Evolutionary conservation across 2,329 filamentous ascomycete genomes (phyloP).

Genomic region (Aspergillus ruber): DNA sequence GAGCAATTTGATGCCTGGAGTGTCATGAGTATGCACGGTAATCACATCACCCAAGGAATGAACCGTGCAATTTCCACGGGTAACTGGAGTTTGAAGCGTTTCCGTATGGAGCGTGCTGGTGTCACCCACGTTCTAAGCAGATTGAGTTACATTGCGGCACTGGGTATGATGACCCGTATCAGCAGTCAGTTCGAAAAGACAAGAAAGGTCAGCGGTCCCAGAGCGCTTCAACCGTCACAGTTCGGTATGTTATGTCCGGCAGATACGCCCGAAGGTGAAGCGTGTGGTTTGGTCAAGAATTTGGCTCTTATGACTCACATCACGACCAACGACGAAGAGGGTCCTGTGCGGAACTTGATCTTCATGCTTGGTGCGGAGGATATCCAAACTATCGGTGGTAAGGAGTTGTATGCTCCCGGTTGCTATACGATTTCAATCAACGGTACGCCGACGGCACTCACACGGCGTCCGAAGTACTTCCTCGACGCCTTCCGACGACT

Average conservation of each 20-base stretch:
- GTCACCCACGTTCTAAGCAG: conserved; percentile 94
- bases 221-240: conserved; percentile 92
- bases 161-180: conserved; percentile 99
- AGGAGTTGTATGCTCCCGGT: conserved; percentile 77
- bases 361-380: conserved; percentile 81
- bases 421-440: conserved; percentile 92
- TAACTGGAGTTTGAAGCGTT: conserved; percentile 96
- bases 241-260: conserved; percentile 98
- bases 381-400: conserved; percentile 71
- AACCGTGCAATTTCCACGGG: conserved; percentile 95
- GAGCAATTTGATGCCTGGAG: conserved; percentile 81
- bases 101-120: conserved; percentile 96
- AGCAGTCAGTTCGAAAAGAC: conserved; percentile 99
- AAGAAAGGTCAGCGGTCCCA: conserved; percentile 87
- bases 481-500: conserved; percentile 77
- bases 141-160: conserved; percentile 88
- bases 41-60: conserved; percentile 85
- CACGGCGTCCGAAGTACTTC: conserved; percentile 79
- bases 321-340: conserved; percentile 91
- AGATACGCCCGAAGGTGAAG: conserved; percentile 97
- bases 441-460: conserved; percentile 85
- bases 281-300: conserved; percentile 96
- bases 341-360: conserved; percentile 77
- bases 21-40: conserved; percentile 76
- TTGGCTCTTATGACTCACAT: conserved; percentile 98